phyloP scores from a whole-genome alignment of 2,329 filamentous ascomycete species.

The Alternaria rosae region DNA sequence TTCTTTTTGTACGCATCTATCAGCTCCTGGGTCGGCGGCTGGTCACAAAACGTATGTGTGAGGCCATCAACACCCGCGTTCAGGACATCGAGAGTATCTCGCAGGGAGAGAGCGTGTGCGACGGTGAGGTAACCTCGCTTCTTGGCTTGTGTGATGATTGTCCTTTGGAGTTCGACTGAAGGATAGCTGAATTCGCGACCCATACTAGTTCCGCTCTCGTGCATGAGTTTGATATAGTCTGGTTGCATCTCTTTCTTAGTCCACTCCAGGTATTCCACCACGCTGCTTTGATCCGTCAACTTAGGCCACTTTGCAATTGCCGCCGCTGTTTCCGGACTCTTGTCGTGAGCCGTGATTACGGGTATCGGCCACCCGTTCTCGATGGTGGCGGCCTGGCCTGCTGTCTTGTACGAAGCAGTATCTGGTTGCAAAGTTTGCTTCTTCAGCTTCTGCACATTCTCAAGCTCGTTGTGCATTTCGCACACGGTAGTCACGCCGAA shows the following conservation, averaged over 20 bases:
- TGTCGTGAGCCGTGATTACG: conserved; percentile 51
- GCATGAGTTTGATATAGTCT: conserved; percentile 62
- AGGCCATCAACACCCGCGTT: conserved; percentile 53
- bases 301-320: conserved; percentile 59
- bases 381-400: conserved; percentile 59
- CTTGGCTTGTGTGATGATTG: conserved; percentile 53
- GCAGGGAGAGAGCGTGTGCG: conserved; percentile 51
- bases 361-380: conserved; percentile 61
- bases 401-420: conserved; percentile 60
- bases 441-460: conserved; percentile 38
- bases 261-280: conserved; percentile 53
- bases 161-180: conserved; percentile 54
- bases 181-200: conserved; percentile 50
- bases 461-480: conserved; percentile 56
- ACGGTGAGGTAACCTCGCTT: conserved; percentile 48
- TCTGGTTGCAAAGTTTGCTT: conserved; percentile 38
- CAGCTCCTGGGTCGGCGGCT: conserved; percentile 48
- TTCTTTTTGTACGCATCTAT: conserved; percentile 53
- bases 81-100: conserved; percentile 54
- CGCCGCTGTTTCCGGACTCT: conserved; percentile 45
- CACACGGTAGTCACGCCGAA: conserved; percentile 62
- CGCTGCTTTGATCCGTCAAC: conserved; percentile 52
- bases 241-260: conserved; percentile 51
- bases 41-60: conserved; percentile 55
- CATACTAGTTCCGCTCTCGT: conserved; percentile 56